phyloP scores from a whole-genome alignment of 257 asterid genomes.

The Nicotiana noctiflora region DNA sequence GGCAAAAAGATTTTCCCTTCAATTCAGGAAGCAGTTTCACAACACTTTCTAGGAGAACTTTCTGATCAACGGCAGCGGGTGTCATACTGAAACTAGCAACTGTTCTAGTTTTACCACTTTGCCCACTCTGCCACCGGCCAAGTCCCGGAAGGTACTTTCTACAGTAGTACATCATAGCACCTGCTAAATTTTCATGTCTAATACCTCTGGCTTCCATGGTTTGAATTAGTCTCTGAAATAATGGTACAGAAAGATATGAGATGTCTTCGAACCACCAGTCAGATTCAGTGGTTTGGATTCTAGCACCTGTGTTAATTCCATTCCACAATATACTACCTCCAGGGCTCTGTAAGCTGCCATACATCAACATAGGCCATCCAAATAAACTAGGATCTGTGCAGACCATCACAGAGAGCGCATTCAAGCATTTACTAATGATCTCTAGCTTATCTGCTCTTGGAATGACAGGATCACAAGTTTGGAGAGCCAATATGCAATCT shows the following conservation, averaged over 20 bases:
- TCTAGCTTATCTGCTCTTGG: conserved; percentile 71
- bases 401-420: conserved; percentile 72
- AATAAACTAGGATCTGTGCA: conserved; percentile 86
- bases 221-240: conserved; percentile 67
- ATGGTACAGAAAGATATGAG: conserved; percentile 60
- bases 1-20: conserved; percentile 78
- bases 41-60: conserved; percentile 60
- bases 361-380: conserved; percentile 99
- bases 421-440: conserved; percentile 53
- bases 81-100: conserved; percentile 86
- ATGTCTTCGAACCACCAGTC: conserved; percentile 97
- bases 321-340: conserved; percentile 98
- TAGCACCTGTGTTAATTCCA: conserved; percentile 93
- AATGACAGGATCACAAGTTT: conserved; percentile 65
- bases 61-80: conserved; percentile 71
- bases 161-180: conserved; percentile 77
- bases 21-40: conserved; percentile 61
- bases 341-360: conserved; percentile 92
- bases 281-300: conserved; percentile 61
- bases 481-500: conserved; percentile 85
- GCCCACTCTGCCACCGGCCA: conserved; percentile 82
- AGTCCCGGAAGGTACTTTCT: conserved; percentile 83
- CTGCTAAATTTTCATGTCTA: conserved; percentile 52
- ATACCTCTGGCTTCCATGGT: conserved; percentile 72
- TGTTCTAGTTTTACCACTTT: conserved; percentile 44